These are phyloP conservation scores for Monosporozyma solicola DNA, from an alignment of 805 yeast species.

Conservation along the genomic window DNA sequence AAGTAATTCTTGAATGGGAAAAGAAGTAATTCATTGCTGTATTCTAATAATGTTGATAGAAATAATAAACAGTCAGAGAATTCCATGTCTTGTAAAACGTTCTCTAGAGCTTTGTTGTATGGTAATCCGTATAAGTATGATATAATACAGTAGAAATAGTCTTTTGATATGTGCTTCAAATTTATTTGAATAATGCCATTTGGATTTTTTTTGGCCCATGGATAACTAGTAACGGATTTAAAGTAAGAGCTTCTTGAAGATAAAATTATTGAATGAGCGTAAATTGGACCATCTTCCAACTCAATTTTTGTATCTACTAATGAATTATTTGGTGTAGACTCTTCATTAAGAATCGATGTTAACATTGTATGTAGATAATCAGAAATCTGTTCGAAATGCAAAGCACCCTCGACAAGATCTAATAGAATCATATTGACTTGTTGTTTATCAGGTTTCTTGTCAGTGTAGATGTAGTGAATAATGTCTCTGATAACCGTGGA, in stretches of 20 bases:
- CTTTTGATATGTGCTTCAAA: slow-evolving; percentile 31
- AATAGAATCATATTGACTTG: slow-evolving; percentile 8
- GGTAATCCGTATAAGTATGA: slow-evolving; percentile 47
- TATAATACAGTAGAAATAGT: slow-evolving; percentile 42
- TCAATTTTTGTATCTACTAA: slow-evolving; percentile 36
- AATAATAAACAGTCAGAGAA: slow-evolving; percentile 12
- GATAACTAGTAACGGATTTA: slow-evolving; percentile 42
- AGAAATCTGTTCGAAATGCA: slow-evolving; percentile 12
- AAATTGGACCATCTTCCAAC: slow-evolving; percentile 38
- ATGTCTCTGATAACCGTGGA: slow-evolving; percentile 1
- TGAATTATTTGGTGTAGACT: slow-evolving; percentile 2
- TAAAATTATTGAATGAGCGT: slow-evolving; percentile 46
- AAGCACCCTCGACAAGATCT: slow-evolving; percentile 13
- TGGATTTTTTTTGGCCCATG: slow-evolving; percentile 39
- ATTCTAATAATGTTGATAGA: slow-evolving; percentile 49
- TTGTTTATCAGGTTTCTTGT: slow-evolving; percentile 13
- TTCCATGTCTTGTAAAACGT: slow-evolving; percentile 12
- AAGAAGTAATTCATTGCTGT: slow-evolving; percentile 55
- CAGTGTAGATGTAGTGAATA: slow-evolving; percentile 21
- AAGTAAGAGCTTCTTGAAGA: slow-evolving; percentile 53
- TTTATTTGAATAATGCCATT: slow-evolving; percentile 24
- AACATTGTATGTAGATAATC: slow-evolving; percentile 1
- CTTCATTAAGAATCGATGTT: background rate
- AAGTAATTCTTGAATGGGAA: slow-evolving; percentile 50
- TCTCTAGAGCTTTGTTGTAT: slow-evolving; percentile 10